Evolutionary conservation across 75 land plant species (phyloP), one percentile per base, ranked within the genome.

Genomic region (Azolla pinnata): DNA sequence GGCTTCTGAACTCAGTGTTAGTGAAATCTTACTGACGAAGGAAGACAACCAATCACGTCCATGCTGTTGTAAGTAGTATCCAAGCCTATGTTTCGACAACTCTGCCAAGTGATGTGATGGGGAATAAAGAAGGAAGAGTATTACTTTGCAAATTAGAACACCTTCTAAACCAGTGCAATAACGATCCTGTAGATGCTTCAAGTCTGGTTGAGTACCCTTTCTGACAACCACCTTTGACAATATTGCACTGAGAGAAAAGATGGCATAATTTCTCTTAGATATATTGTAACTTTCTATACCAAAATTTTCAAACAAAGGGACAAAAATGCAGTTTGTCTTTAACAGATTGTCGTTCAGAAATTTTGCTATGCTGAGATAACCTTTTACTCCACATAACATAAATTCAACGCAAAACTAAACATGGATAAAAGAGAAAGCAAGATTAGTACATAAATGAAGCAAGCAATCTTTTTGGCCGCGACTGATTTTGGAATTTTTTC

Each of bases 31-130:
- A 14, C 28, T 24, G 2, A 52, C 29, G 24, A 25, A 52, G 29
- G 54, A 52, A 52, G 54, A 29, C 12, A 52, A 29, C 54, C 54
- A 52, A 25, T 26, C 54, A 52, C 27, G 27, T 12, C 54, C 54
- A 52, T 52, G 54, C 14, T 52, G 29, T 2, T 27, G 14, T 2
- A 52, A 29, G 28, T 2, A 3, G 27, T 25, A 12, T 26, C 27
- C 54, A 23, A 52, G 54, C 24, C 29, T 12, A 14, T 27, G 54
- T 29, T 24, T 52, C 3, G 54, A 26, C 18, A 24, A 2, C 24
- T 14, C 24, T 23, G 54, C 54, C 1, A 52, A 14, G 29, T 52
- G 29, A 2, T 2, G 25, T 3, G 54, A 52, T 52, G 54, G 25
- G 9, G 54, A 52, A 52, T 10, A 52, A 5, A 52, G 28, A 29